Base-by-base conservation (phyloP, 345 rosid species). In the Aquilaria yunnanensis region DNA sequence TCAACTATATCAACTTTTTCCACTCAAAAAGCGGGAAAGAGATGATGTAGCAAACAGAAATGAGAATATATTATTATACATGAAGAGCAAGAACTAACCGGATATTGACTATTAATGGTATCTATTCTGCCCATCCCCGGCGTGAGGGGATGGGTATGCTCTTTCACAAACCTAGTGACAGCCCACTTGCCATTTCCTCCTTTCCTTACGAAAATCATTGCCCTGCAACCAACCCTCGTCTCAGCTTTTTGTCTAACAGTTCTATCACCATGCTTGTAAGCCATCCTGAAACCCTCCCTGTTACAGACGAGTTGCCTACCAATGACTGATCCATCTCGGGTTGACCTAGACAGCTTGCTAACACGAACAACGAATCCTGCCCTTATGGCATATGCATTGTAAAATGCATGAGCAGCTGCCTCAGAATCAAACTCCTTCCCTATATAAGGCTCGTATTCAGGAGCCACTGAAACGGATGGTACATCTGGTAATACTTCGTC, bases 151-250 rank as follows among this genome's bases (percentile, higher is more conserved):
- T 95, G 99, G 65, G 88, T 77, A 64, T 95, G 99, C 73, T 95
- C 99, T 72, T 87, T 95, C 51, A 81, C 90, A 72, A 85, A 87
- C 77, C 89, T 95, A 9, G 96, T 88, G 32, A 95, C 83, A 2
- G 84, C 90, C 99, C 99, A 95, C 74, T 87, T 89, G 47, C 96
- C 97, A 13, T 96, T 85, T 56, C 78, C 79, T n/a, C 84, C 85
- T 83, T 87, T 95, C 64, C 99, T 85, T 75, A 91, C 97, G 77
- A 95, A 80, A 66, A 95, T 76, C 99, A 95, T 95, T 50, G 97
- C 99, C 83, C 96, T 80, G 77, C 99, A 95, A 47, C 99, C 99
- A 62, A 95, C 97, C 61, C 99, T 83, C 0, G 99, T 95, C 75
- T 95, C 99, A 8, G 83, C 94, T 74, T 97, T 83, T 76, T 95